Base-by-base conservation (phyloP, 208 protist genomes). In the Trypanosoma cruzi region DNA sequence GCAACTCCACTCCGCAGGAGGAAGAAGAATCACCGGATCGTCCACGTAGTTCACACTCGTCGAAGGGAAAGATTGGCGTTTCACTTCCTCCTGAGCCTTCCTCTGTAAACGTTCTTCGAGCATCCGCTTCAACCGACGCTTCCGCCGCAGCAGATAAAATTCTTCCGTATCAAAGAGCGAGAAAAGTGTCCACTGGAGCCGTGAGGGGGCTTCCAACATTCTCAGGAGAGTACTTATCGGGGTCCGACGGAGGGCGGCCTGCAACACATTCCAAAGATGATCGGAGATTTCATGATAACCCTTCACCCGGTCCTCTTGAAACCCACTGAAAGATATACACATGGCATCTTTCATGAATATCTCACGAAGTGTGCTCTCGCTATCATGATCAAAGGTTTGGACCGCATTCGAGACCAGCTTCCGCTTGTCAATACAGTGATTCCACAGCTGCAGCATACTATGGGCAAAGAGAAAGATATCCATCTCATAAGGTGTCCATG, bases 381-480 rank as follows among this genome's bases (percentile, higher is more conserved):
- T 20, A n/a, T 31, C 29, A 57, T 34, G 26, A 3, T 34, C 26
- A 7, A 6, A 7, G 11, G 4, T 8, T 8, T 57, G 28, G 6
- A 1, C 4, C 16, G n/a, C 20, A 6, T 20, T 6, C 14, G n/a
- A 2, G 5, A 2, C 53, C 22, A 20, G 5, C 24, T 53, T 32
- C 18, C 49, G 16, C 40, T 59, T 40, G 10, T 34, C 8, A 52
- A 73, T 64, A 34, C 57, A 66, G 2, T 59, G 34, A 46, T 26
- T 28, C 18, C 65, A 0, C 4, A 80, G 63, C 26, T 63, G 54
- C 32, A 64, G 57, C 18, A 80, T 48, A n/a, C 75, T 58, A 36
- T 34, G n/a, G 22, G 64, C 65, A 53, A 80, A 68, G 10, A 80
- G 32, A 72, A 56, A 60, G 7, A 77, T 66, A 66, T 81, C 76